Evolutionary conservation across 2,329 filamentous ascomycete genomes (phyloP).

Genomic region (Orbilia blumenaviensis): DNA sequence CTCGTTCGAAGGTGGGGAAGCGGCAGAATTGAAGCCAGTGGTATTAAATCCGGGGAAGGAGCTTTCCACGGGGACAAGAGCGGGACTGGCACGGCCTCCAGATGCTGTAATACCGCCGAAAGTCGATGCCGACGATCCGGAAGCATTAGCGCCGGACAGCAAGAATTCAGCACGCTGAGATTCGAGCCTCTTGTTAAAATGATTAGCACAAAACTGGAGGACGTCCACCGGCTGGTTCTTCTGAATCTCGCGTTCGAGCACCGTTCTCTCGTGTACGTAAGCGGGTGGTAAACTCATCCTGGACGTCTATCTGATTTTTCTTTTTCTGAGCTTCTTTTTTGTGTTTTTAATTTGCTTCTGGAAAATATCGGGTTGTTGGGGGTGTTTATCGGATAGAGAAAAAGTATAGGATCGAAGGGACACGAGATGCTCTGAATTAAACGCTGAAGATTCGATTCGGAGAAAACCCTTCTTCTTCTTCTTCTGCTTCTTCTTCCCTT

Average conservation of each 20-base stretch:
- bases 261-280: slow-evolving; percentile 71
- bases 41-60: slow-evolving; percentile 49
- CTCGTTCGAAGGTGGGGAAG: slow-evolving; percentile 58
- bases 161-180: slow-evolving; percentile 70
- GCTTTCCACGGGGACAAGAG: slow-evolving; percentile 42
- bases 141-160: slow-evolving; percentile 59
- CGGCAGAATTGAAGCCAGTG: slow-evolving; percentile 52
- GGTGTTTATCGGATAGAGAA: not conserved
- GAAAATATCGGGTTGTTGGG: not conserved
- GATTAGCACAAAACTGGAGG: slow-evolving; percentile 76
- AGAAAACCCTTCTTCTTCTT: slow-evolving; percentile 1
- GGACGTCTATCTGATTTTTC: not conserved
- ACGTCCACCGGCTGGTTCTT: slow-evolving; percentile 71
- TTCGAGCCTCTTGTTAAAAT: slow-evolving; percentile 73
- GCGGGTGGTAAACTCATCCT: slow-evolving; percentile 61
- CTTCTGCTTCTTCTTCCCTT: too few species aligned
- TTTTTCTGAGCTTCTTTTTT: not conserved
- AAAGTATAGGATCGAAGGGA: too few species aligned
- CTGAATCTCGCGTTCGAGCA: slow-evolving; percentile 70
- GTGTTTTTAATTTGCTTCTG: too few species aligned
- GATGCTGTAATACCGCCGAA: slow-evolving; percentile 54
- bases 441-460: slow-evolving; percentile 5
- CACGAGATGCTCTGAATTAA: slow-evolving; percentile 14
- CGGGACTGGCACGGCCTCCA: slow-evolving; percentile 47
- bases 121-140: slow-evolving; percentile 55